A percentile compares a stretch with the other conserved stretches of the same genome.
phyloP scores from a whole-genome alignment of 108 stramenopile species.

The Skeletonema menzelii region DNA sequence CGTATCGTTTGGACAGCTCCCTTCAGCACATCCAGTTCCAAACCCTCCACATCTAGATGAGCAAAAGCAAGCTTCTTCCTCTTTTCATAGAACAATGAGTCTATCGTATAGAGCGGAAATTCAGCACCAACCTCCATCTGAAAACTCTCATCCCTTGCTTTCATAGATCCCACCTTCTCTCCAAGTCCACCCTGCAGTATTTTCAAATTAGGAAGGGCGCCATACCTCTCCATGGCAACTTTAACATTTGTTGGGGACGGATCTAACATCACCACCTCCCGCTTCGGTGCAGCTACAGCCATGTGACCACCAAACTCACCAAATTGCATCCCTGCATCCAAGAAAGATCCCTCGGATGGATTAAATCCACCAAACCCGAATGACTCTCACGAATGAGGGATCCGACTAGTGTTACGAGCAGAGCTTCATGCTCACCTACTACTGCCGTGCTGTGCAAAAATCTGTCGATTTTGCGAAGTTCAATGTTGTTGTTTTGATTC shows the following conservation, averaged over 20 bases:
- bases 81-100: conserved; percentile 20
- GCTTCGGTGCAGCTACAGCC: conserved; percentile 9
- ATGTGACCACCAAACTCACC: conserved; percentile 18
- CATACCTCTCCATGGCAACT: not conserved
- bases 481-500: not conserved
- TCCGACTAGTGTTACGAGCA: not conserved
- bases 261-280: conserved; percentile 15
- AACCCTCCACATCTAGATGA: conserved; percentile 26
- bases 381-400: conserved; percentile 5
- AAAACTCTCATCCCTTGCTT: conserved; percentile 5
- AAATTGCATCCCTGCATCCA: conserved; percentile 21
- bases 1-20: conserved; percentile 16
- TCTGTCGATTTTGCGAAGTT: not conserved
- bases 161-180: conserved; percentile 7
- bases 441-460: not conserved
- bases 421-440: not conserved
- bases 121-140: conserved; percentile 9
- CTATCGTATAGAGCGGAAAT: conserved; percentile 12
- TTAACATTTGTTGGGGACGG: conserved; percentile 17
- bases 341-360: conserved; percentile 8
- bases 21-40: conserved; percentile 21
- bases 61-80: conserved; percentile 23
- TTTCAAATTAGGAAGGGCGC: not conserved
- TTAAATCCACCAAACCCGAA: conserved; percentile 5
- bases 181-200: conserved; percentile 10